Evolutionary conservation across 768 basidiomycete species (phyloP).

Genomic region (Tylopilus subfusipes): DNA sequence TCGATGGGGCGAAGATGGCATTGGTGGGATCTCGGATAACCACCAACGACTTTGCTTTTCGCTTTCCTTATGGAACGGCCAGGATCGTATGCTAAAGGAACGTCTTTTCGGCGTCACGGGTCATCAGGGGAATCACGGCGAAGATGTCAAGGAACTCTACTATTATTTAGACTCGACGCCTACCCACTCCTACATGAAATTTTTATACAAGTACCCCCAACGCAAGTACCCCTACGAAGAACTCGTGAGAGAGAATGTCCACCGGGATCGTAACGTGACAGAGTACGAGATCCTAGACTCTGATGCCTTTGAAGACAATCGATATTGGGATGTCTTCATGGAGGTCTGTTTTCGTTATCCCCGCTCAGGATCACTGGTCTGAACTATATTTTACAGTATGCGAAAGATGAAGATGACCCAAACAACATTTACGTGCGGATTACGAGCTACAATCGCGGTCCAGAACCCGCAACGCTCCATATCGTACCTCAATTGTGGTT

Average conservation of each 20-base stretch:
- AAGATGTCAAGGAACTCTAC: conserved; percentile 98
- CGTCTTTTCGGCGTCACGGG: conserved; percentile 95
- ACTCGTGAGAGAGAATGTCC: conserved; percentile 79
- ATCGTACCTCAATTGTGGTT: conserved; percentile 96
- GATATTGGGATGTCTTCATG: conserved; percentile 98
- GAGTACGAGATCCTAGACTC: conserved; percentile 96
- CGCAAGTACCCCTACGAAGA: conserved; percentile 90
- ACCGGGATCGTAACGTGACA: conserved; percentile 76
- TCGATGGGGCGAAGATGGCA: conserved; percentile 98
- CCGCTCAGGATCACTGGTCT: conserved; percentile 2
- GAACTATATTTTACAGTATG: conserved; percentile 58
- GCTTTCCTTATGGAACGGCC: conserved; percentile 90
- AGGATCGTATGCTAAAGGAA: conserved; percentile 95
- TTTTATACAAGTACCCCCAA: conserved; percentile 98
- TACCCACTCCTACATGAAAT: conserved; percentile 99
- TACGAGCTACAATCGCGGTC: conserved; percentile 94
- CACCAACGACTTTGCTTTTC: conserved; percentile 91
- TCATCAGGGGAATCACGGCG: conserved; percentile 97
- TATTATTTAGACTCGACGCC: conserved; percentile 99
- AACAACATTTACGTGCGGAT: conserved; percentile 90
- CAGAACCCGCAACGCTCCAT: conserved; percentile 90
- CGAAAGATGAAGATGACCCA: conserved; percentile 91
- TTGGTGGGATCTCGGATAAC: conserved; percentile 96
- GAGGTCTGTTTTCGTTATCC: conserved; percentile 56
- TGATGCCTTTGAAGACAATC: conserved; percentile 84